A percentile compares a stretch with the other conserved stretches of the same genome.
Conservation (phyloP, 306 rosid genomes). For the Chamaecrista fasciculata region DNA sequence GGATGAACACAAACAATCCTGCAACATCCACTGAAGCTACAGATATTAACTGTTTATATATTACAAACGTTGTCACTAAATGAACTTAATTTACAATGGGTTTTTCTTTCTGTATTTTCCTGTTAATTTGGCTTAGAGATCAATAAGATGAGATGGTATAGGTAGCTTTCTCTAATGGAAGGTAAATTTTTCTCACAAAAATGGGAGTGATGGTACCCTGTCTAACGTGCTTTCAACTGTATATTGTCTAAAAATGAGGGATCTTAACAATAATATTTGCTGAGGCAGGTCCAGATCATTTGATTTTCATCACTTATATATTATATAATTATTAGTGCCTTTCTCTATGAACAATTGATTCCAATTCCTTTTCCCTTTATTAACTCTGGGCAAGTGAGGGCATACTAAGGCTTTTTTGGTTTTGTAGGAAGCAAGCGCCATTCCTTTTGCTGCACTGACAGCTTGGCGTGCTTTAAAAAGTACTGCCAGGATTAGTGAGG, state of each 20-base stretch:
- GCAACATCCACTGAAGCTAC: no score
- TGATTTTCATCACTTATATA: constrained; percentile 12
- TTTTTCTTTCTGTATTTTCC: neutral
- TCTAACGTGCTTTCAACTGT: no score
- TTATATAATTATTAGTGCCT: constrained; percentile 14
- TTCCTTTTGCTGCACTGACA: constrained; percentile 97
- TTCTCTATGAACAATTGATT: constrained; percentile 8
- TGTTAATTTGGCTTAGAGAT: constrained; percentile 7
- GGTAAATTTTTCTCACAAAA: neutral
- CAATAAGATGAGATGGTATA: constrained; percentile 17
- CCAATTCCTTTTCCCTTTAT: neutral
- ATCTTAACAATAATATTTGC: constrained; percentile 10
- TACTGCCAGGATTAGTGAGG: constrained; percentile 86
- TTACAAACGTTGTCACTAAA: no score
- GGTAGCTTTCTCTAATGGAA: neutral
- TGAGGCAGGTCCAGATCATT: constrained; percentile 1
- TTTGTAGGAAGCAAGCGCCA: constrained; percentile 81
- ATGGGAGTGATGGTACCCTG: neutral
- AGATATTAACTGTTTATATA: no score
- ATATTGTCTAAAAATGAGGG: no score
- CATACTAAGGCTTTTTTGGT: constrained; percentile 7
- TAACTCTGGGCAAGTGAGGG: constrained; percentile 19
- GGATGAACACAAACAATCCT: no score
- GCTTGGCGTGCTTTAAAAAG: constrained; percentile 95
- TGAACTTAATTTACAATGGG: neutral